Percentiles rank a stretch among this genome's conserved stretches.
Evolutionary conservation across 78 protist genomes (phyloP).

Genomic region (Chrysochromulina tobinii): DNA sequence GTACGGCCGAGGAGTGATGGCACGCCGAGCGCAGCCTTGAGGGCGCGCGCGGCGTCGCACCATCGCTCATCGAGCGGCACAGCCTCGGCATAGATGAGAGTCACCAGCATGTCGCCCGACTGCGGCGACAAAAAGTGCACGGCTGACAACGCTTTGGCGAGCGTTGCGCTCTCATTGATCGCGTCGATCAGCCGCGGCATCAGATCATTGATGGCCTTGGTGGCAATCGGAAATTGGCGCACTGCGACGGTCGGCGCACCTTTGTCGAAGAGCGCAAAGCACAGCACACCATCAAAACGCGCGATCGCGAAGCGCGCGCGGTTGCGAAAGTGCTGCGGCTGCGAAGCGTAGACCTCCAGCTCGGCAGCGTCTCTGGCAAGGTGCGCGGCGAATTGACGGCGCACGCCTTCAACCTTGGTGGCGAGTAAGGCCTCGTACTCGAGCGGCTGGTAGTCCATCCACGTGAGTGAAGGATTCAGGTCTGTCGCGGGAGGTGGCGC

Average conservation of each 20-base stretch:
- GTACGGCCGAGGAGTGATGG: background rate
- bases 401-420: too few species aligned
- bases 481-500: too few species aligned
- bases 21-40: background rate
- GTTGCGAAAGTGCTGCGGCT: background rate
- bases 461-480: too few species aligned
- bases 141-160: background rate
- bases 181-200: constrained; percentile 14
- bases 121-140: constrained; percentile 13
- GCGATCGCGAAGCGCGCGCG: background rate
- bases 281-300: background rate
- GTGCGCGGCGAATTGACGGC: too few species aligned
- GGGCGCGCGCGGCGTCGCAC: background rate
- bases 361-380: too few species aligned
- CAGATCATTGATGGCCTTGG: background rate
- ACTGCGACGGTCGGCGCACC: background rate
- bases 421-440: too few species aligned
- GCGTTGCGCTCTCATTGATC: background rate
- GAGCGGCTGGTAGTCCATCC: too few species aligned
- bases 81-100: background rate
- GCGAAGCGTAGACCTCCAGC: constrained; percentile 26
- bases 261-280: background rate
- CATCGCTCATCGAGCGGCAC: background rate
- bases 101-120: constrained; percentile 32
- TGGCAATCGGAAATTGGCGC: constrained; percentile 12